Conservation (phyloP, 352 stramenopile species). For the Elongisporangium anandrum region DNA sequence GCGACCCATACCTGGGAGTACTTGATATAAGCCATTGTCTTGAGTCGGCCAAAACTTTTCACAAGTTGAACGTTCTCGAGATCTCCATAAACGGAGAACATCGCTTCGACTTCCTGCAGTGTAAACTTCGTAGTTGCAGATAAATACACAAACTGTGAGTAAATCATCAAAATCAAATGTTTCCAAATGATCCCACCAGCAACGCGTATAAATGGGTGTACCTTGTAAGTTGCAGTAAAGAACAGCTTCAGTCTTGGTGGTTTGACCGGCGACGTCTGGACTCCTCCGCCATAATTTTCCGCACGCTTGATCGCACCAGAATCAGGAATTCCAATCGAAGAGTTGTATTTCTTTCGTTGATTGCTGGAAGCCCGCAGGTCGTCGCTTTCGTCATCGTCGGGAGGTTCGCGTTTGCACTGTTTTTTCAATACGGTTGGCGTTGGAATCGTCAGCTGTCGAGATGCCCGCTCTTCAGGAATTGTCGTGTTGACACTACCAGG, state of each 20-base stretch:
- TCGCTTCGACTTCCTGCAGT: conserved; percentile 68
- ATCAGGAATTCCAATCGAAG: not conserved
- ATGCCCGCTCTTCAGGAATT: not conserved
- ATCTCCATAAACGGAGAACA: conserved; percentile 79
- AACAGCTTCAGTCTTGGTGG: conserved; percentile 40
- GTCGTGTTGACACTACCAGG: not conserved
- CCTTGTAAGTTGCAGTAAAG: conserved; percentile 73
- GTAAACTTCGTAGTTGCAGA: conserved; percentile 44
- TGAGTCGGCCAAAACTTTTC: conserved; percentile 74
- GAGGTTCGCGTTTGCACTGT: conserved; percentile 44
- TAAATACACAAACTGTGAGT: conserved; percentile 1
- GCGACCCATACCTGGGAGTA: conserved; percentile 72
- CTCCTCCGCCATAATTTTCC: conserved; percentile 4
- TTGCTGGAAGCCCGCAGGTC: conserved; percentile 27
- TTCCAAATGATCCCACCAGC: not conserved
- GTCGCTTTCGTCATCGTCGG: conserved; percentile 24
- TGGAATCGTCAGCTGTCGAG: conserved; percentile 6
- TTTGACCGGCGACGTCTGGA: conserved; percentile 12
- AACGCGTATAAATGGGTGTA: too few species aligned
- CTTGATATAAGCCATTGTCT: conserved; percentile 82
- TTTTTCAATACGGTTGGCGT: conserved; percentile 31
- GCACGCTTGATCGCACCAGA: not conserved
- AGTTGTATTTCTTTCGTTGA: conserved; percentile 27
- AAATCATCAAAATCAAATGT: not conserved
- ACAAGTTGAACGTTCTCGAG: conserved; percentile 65